Evolutionary conservation across 2,329 filamentous ascomycete genomes (phyloP).

Genomic region (Fusarium mundagurra): DNA sequence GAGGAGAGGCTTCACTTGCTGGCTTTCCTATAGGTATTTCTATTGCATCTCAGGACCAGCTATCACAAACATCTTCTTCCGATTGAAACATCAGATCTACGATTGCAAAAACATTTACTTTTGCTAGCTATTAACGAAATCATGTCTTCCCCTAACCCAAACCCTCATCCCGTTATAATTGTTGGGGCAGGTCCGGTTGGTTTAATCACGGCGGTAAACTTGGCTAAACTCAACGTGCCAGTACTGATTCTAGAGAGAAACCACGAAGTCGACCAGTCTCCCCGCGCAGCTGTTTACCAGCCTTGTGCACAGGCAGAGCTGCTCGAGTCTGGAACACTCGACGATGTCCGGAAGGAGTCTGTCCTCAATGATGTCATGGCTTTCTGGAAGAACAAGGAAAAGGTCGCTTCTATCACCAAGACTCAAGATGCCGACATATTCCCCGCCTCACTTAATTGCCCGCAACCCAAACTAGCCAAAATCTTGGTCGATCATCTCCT

Average conservation of each 20-base stretch:
- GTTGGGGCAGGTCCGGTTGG: not conserved
- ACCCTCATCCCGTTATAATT: not conserved
- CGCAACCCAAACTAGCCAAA: not conserved
- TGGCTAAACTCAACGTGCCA: not conserved
- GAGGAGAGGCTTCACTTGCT: not conserved
- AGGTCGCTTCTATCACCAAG: not conserved
- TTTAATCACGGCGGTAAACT: not conserved
- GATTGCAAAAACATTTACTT: not conserved
- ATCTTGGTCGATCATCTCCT: not conserved
- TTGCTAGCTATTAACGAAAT: too few species aligned
- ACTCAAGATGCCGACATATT: not conserved
- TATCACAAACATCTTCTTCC: too few species aligned
- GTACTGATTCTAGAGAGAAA: not conserved
- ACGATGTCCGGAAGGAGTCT: not conserved
- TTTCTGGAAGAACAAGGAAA: not conserved
- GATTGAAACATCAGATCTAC: not conserved
- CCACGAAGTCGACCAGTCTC: not conserved
- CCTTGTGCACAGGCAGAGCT: not conserved
- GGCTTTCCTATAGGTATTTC: not conserved
- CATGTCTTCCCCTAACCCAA: not conserved
- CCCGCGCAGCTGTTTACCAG: not conserved
- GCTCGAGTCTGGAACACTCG: not conserved
- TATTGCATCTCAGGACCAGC: too few species aligned
- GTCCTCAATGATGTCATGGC: not conserved
- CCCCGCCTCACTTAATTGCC: not conserved